Evolutionary conservation across 2,329 filamentous ascomycete species (phyloP), one percentile per base, ranked within the genome.

Genomic region (Aspergillus ochraceus): DNA sequence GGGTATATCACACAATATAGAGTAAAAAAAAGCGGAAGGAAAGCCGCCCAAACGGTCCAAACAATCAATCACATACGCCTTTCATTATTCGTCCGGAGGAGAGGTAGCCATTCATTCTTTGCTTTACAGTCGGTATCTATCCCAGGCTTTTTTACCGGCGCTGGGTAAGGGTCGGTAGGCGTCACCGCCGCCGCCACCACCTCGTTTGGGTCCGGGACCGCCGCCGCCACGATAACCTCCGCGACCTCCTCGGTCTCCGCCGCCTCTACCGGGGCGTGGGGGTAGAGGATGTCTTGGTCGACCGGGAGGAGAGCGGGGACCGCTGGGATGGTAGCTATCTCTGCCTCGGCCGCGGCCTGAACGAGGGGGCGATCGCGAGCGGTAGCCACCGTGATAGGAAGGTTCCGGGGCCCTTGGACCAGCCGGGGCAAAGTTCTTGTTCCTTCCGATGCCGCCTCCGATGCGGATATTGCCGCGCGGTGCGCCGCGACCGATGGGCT

Each of bases 401-500:
- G 63, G 63, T 45, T 42, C 59, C 26, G 63, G 30, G 58, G 53
- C 59, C 51, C 49, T 60, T 59, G 54, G 61, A 60, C 62, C 59
- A 49, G 62, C 58, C 59, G 58, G 63, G 17, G 61, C 66, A 19
- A 71, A 61, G 54, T 69, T 68, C 55, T 64, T 67, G 24, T 70
- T 68, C 42, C 67, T 64, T 12, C 71, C 73, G 24, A 73, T 68
- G 6, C 68, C 69, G 32, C 60, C 69, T 22, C 70, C 72, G 54
- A 79, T 72, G 8, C 71, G 72, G 29, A 79, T 79, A 54, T 71
- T 69, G 10, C 70, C 65, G 20, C 76, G 73, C 45, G 60, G 70
- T 17, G 64, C 64, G 42, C 68, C 65, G 24, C 67, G 65, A 24
- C 63, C 66, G 26, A 72, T 63, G n/a, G 68, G 64, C 10, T 67